A percentile compares a stretch with the other conserved stretches of the same genome.
These are phyloP conservation scores for Dryas octopetala DNA, from an alignment of 306 rosid genomes.

Conservation along the genomic window DNA sequence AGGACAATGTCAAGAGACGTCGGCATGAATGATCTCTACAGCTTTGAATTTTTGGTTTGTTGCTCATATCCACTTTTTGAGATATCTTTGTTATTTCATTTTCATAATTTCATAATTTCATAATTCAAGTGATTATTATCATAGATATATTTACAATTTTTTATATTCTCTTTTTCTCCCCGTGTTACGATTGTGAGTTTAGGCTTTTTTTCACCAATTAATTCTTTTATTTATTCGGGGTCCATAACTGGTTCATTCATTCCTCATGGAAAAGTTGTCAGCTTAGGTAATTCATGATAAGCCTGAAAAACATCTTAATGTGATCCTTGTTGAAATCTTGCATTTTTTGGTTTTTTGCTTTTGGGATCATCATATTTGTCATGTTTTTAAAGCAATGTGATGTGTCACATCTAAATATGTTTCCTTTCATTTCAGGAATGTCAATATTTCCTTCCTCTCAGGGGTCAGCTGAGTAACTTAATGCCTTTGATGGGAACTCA, in stretches of 20 bases:
- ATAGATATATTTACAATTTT: not conserved
- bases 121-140: not conserved
- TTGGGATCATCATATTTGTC: not conserved
- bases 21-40: conserved; percentile 47
- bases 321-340: not conserved
- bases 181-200: not conserved
- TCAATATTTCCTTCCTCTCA: not conserved
- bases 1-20: conserved; percentile 74
- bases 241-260: not conserved
- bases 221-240: not conserved
- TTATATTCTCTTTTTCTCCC: not conserved
- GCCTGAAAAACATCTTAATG: not conserved
- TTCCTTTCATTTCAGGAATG: not conserved
- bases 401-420: not conserved
- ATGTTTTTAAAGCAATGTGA: not conserved
- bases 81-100: conserved; percentile 9
- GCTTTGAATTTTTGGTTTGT: conserved; percentile 1
- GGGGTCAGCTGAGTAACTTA: not conserved
- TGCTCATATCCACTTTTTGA: conserved; percentile 8
- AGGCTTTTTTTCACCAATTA: not conserved
- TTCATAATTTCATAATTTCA: not conserved
- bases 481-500: not conserved
- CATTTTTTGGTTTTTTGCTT: not conserved
- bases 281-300: not conserved
- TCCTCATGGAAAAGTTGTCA: not conserved